phyloP scores from a whole-genome alignment of 1,139 yeast species.

The Geotrichum aggregatum region DNA sequence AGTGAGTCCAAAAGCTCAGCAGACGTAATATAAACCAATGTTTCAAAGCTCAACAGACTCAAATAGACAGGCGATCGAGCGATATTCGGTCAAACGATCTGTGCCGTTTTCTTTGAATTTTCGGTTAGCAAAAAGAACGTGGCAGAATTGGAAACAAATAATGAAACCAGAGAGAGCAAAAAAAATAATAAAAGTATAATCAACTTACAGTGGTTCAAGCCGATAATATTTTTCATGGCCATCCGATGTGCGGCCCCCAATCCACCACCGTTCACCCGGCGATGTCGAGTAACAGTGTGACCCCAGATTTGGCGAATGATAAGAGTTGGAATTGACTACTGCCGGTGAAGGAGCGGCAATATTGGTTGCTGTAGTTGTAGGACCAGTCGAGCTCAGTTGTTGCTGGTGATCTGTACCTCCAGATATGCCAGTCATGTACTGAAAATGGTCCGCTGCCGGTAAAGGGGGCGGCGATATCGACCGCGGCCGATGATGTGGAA shows the following conservation, averaged over 20 bases:
- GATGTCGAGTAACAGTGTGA: conserved; percentile 16
- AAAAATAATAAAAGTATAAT: neutral
- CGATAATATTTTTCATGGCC: conserved; percentile 35
- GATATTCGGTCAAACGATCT: conserved; percentile 34
- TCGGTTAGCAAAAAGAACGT: neutral
- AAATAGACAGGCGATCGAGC: conserved; percentile 33
- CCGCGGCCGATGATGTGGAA: neutral
- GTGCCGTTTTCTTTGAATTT: conserved; percentile 23
- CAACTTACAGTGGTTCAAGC: conserved; percentile 29
- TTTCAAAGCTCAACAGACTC: too few species aligned
- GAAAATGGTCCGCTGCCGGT: conserved; percentile 12
- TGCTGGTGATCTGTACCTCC: conserved; percentile 22
- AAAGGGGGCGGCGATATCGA: conserved; percentile 1
- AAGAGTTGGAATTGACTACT: neutral
- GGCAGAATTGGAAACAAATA: too few species aligned
- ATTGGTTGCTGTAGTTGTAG: too few species aligned
- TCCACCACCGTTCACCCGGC: conserved; percentile 35
- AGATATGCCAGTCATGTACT: neutral
- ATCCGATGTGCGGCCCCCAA: conserved; percentile 35
- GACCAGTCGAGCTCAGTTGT: conserved; percentile 20
- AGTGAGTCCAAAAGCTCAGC: too few species aligned
- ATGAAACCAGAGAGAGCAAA: too few species aligned
- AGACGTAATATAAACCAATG: too few species aligned
- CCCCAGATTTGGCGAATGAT: conserved; percentile 5
- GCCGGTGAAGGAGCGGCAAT: too few species aligned